Evolutionary conservation across 805 yeast genomes (phyloP), one percentile per base, ranked within the genome.

Genomic region (Saccharomycopsis lassenensis): DNA sequence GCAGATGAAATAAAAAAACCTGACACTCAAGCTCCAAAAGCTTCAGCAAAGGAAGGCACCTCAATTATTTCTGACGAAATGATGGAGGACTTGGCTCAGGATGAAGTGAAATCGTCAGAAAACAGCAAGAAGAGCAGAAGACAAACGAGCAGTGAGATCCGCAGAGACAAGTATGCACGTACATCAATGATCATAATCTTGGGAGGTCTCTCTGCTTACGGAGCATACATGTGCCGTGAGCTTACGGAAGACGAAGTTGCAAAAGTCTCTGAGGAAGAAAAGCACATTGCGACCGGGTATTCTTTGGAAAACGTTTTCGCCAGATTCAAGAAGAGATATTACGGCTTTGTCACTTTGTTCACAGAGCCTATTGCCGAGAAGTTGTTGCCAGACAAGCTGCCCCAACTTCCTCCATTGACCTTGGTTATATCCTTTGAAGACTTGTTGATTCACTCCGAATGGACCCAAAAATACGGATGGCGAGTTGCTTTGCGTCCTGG

Each of bases 401-500:
- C 89, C 37, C 86, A 86, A 59, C 80, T 86, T 55, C 79, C 94
- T 52, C 95, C 97, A 23, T 61, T 82, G 54, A 91, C 99, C 3
- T 65, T 91, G 46, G 96, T 91, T 5, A 58, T 91, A 49, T 77
- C 83, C 21, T 69, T 91, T 51, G 98, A 91, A 50, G 98, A 91
- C 52, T 63, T 91, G 42, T 69, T 91, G 53, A 74, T 89, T 39
- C 95, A 91, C 57, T 77, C 94, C 26, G 83, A 80, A 45, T 91
- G 98, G 98, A 72, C 83, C 39, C 74, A 84, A 48, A 75, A 83
- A 58, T 69, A 74, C 54, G 98, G 98, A 37, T 91, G 99, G 99
- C 78, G 91, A 63, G 89, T 96, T 11, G 97, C 95, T 21, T 91
- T 91, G 67, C 84, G 99, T 65, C 97, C 98, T 23, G 99, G 98